Base-by-base conservation (phyloP, 768 basidiomycete species). In the Rhizopogon salebrosus region DNA sequence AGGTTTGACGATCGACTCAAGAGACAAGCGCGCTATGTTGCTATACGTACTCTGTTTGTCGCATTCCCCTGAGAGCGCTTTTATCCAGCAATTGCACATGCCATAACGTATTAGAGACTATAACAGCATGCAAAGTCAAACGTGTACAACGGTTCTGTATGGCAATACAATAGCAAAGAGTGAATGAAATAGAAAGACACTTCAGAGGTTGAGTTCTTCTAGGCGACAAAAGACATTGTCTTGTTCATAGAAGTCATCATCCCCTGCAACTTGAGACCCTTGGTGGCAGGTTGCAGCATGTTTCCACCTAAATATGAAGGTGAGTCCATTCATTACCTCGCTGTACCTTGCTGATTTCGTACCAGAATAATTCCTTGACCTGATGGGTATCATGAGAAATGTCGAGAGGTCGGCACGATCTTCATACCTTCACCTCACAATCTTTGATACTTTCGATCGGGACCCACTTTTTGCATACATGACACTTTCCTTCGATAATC, bases 301-400 rank as follows among this genome's bases (percentile, higher is more conserved):
- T 67, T 92, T 89, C 86, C 85, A 89, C 87, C 84, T 85, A 48
- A 1, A 36, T 31, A 31, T 18, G 16, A 18, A 27, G 43, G 42
- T 59, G 49, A 62, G 60, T 50, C 49, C 13, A 34, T 27, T 9
- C 14, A 29, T 31, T 9, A 20, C 26, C n/a, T 22, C 39, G 11
- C 48, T 23, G 18, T 41, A 51, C 51, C 39, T 34, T 24, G 41
- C 41, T 18, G 20, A n/a, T 9, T n/a, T 72, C 80, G 48, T 61
- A 89, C 88, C 89, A 91, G 61, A 83, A 83, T 6, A 91, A 74
- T 59, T 90, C 88, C 58, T 80, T 82, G 29, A 88, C 83, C 85
- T 87, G 49, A 29, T 16, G 26, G 16, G 14, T 6, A 56, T 26
- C 10, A 52, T 29, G 11, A 48, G 20, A 39, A 48, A 23, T 26